A percentile compares a stretch with the other conserved stretches of the same genome.
These are phyloP conservation scores for Nicotiana rustica DNA, from an alignment of 305 asterid genomes.

Conservation along the genomic window DNA sequence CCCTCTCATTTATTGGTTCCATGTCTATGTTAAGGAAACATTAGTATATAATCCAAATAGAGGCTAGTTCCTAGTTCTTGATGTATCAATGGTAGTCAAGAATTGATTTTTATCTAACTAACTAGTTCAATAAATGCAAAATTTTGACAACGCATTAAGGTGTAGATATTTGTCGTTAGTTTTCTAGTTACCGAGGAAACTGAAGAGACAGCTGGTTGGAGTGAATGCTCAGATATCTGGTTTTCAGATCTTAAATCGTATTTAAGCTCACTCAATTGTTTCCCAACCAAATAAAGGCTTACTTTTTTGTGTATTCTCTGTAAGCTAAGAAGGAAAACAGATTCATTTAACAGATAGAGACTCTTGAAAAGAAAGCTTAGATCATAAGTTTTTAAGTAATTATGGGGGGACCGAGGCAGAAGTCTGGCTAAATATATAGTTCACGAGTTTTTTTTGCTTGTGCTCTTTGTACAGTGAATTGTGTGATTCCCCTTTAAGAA, in stretches of 20 bases:
- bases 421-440: background rate
- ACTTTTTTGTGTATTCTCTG: background rate
- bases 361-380: background rate
- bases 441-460: background rate
- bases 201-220: background rate
- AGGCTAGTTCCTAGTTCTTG: background rate
- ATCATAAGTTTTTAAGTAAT: background rate
- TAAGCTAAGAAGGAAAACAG: background rate
- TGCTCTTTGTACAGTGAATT: background rate
- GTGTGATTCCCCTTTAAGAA: background rate
- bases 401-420: background rate
- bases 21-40: background rate
- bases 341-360: background rate
- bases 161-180: background rate
- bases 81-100: background rate
- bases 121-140: background rate
- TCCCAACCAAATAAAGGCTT: background rate
- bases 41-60: slow-evolving; percentile 9
- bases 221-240: background rate
- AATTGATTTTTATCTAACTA: background rate
- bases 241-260: background rate
- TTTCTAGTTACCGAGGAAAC: background rate
- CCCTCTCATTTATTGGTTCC: background rate
- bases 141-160: background rate
- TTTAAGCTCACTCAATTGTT: background rate